phyloP scores from a whole-genome alignment of 2,329 filamentous ascomycete genomes.

The Fusarium liriodendri region DNA sequence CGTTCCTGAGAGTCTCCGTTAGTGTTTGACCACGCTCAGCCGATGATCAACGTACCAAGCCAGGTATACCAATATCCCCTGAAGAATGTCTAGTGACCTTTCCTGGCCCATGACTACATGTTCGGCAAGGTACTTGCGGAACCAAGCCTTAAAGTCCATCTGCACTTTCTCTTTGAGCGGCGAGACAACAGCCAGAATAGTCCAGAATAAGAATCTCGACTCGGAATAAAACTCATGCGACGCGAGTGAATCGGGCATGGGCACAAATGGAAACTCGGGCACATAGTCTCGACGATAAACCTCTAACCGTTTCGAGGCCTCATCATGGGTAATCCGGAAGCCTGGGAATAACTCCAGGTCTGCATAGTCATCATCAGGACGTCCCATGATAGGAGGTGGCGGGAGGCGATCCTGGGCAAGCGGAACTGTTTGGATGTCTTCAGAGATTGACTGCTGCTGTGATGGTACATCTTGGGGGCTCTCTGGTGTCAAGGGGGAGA shows the following conservation, averaged over 20 bases:
- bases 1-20: slow-evolving; percentile 45
- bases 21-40: not conserved
- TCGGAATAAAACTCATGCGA: slow-evolving; percentile 47
- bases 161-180: slow-evolving; percentile 49
- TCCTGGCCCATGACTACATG: slow-evolving; percentile 53
- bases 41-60: slow-evolving; percentile 47
- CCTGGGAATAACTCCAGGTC: slow-evolving; percentile 49
- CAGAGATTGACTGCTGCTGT: not conserved
- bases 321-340: slow-evolving; percentile 46
- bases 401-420: not conserved
- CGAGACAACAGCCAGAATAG: slow-evolving; percentile 48
- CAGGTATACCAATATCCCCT: slow-evolving; percentile 52
- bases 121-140: slow-evolving; percentile 51
- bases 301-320: slow-evolving; percentile 48
- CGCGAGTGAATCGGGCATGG: slow-evolving; percentile 39
- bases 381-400: not conserved
- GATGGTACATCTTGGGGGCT: slow-evolving; percentile 31
- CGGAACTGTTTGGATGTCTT: not conserved
- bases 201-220: slow-evolving; percentile 53
- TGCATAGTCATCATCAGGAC: slow-evolving; percentile 1
- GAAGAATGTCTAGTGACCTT: slow-evolving; percentile 50
- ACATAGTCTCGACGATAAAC: slow-evolving; percentile 49
- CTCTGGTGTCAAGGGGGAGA: slow-evolving; percentile 40
- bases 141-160: slow-evolving; percentile 49
- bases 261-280: slow-evolving; percentile 54